Evolutionary conservation across 2,329 filamentous ascomycete genomes (phyloP), one percentile per base, ranked within the genome.

Genomic region (Helminthosporium solani): DNA sequence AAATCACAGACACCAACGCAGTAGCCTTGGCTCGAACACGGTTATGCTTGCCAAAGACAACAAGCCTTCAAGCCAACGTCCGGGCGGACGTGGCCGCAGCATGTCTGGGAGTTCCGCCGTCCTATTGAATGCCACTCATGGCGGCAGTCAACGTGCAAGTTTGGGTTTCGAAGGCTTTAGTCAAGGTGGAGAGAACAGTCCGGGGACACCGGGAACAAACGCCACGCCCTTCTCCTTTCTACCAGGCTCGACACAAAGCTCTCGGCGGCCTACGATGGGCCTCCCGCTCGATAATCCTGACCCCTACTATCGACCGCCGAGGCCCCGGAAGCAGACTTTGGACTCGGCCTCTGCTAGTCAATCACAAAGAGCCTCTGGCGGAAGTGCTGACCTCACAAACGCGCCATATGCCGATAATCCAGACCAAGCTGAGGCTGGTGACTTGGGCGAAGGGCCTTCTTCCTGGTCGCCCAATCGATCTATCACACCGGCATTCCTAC

Each of bases 271-370:
- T n/a, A 70, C 70, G 2, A 58, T 71, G 53, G 64, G 62, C 8
- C 52, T 55, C 6, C 49, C 47, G 3, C 42, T 72, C 42, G 70
- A 72, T 7, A 58, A 59, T 8, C 57, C 81, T 1, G 90, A 95
- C 66, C 89, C 89, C 0, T 97, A 94, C 64, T 97, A 96, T 66
- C 85, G 92, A 38, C 89, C 90, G 15, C 92, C 91, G 14, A 79
- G 91, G 54, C 78, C 83, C 44, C 81, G 86, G 34, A 81, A 83
- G 41, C 56, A 60, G 39, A 81, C 85, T 20, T 87, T 82, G 53
- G 66, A 70, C 15, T 66, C 63, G 0, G 70, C 82, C n/a, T 82
- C 69, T 1, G 70, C 75, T 9, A 68, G 70, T 25, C 63, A 69
- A 39, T 74, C 68, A 52, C 74, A 73, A 54, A 66, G 76, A 63